Percentiles rank a stretch among this genome's conserved stretches.
These are phyloP conservation scores for Apostasia shenzhenica DNA, from an alignment of 106 monocot genomes.

Conservation along the genomic window DNA sequence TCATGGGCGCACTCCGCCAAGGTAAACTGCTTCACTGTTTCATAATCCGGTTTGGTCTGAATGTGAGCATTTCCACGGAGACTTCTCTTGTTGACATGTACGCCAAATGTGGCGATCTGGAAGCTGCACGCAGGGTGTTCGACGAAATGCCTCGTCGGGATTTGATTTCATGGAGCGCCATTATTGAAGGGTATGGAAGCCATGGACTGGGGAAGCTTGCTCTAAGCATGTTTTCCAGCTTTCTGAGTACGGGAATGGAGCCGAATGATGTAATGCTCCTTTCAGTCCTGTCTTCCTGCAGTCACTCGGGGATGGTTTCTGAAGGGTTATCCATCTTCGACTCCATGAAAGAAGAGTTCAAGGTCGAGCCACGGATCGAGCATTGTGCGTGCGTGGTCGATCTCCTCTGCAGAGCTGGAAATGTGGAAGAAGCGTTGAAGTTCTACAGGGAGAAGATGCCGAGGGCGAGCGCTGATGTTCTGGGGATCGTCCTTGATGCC, in stretches of 20 bases:
- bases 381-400: constrained; percentile 17
- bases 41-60: constrained; percentile 15
- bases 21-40: constrained; percentile 48
- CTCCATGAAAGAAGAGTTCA: constrained; percentile 14
- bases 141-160: constrained; percentile 23
- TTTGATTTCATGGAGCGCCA: constrained; percentile 30
- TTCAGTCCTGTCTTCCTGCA: constrained; percentile 17
- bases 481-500: constrained; percentile 71
- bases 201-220: constrained; percentile 17
- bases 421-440: constrained; percentile 16
- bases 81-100: constrained; percentile 50
- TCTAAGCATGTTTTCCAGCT: constrained; percentile 6
- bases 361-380: constrained; percentile 2
- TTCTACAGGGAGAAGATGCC: constrained; percentile 23
- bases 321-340: constrained; percentile 9
- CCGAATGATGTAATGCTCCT: constrained; percentile 22
- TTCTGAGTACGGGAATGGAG: neutral
- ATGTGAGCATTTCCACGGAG: constrained; percentile 19
- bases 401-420: constrained; percentile 15
- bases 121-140: constrained; percentile 20
- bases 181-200: constrained; percentile 22
- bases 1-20: constrained; percentile 30
- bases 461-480: constrained; percentile 36
- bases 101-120: constrained; percentile 32
- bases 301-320: constrained; percentile 18